Conservation (phyloP, 352 stramenopile genomes). For the Elongisporangium anandrum region DNA sequence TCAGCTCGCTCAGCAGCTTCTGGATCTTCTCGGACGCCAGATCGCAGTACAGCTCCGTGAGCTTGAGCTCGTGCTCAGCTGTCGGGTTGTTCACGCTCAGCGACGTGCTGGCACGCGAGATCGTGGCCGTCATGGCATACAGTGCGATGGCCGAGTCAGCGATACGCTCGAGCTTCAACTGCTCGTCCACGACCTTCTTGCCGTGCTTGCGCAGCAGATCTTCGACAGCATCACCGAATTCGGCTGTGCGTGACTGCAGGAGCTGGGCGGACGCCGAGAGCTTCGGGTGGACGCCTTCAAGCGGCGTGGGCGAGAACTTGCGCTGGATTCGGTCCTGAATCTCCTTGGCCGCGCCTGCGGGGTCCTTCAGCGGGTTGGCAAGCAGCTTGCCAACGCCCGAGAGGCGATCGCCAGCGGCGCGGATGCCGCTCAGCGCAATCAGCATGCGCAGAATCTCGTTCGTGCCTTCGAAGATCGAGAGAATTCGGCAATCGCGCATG, state of each 20-base stretch:
- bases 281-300: constrained; percentile 71
- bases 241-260: constrained; percentile 61
- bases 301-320: constrained; percentile 65
- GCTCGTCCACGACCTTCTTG: constrained; percentile 86
- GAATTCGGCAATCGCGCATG: constrained; percentile 89
- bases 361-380: constrained; percentile 81
- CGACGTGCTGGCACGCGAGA: constrained; percentile 72
- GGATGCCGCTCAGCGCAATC: constrained; percentile 85
- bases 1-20: constrained; percentile 53
- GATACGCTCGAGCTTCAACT: constrained; percentile 85
- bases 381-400: constrained; percentile 72
- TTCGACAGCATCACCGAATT: constrained; percentile 78
- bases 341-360: constrained; percentile 60
- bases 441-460: constrained; percentile 91
- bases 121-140: constrained; percentile 85
- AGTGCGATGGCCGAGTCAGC: constrained; percentile 79
- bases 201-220: constrained; percentile 79
- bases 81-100: constrained; percentile 45
- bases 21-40: constrained; percentile 65
- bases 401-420: constrained; percentile 73
- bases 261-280: constrained; percentile 48
- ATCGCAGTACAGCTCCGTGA: constrained; percentile 81
- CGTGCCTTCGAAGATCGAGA: constrained; percentile 91
- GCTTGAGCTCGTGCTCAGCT: constrained; percentile 68
- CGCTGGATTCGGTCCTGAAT: constrained; percentile 74